phyloP scores from a whole-genome alignment of 768 basidiomycete species.

The Guyanaporus albipodus region DNA sequence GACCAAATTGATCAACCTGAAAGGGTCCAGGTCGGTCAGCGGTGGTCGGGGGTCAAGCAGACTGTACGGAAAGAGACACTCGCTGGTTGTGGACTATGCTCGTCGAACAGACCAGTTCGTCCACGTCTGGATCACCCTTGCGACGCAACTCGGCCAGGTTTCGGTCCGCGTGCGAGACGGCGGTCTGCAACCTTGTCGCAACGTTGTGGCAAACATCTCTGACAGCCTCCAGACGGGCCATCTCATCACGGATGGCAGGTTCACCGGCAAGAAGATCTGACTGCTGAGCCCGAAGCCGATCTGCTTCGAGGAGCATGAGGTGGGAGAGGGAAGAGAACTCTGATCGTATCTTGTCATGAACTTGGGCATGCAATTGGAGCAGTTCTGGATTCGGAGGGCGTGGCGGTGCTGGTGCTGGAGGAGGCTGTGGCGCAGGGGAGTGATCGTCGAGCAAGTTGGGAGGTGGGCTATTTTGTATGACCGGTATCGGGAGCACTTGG shows the following conservation, averaged over 20 bases:
- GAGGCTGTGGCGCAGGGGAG: conserved; percentile 25
- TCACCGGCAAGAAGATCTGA: conserved; percentile 83
- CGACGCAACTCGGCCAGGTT: conserved; percentile 73
- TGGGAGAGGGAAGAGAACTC: conserved; percentile 70
- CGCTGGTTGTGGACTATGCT: conserved; percentile 97
- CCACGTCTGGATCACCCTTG: conserved; percentile 89
- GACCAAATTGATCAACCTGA: conserved; percentile 89
- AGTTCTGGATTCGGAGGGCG: conserved; percentile 90
- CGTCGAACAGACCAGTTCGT: conserved; percentile 94
- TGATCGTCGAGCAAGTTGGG: conserved; percentile 70
- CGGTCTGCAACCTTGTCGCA: conserved; percentile 56
- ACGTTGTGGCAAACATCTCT: conserved; percentile 85
- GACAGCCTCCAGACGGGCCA: conserved; percentile 91
- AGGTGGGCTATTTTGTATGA: conserved; percentile 18
- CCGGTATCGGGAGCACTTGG: conserved; percentile 17
- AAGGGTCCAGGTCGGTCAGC: conserved; percentile 15
- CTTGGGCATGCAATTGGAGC: conserved; percentile 69
- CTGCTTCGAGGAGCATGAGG: conserved; percentile 59
- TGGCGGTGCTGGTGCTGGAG: conserved; percentile 50
- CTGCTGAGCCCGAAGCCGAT: conserved; percentile 77
- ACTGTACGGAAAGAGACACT: conserved; percentile 7
- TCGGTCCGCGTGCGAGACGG: conserved; percentile 64
- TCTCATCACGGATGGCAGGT: conserved; percentile 95
- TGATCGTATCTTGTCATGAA: conserved; percentile 70
- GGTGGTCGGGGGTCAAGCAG: neutral